Evolutionary conservation across 2,329 filamentous ascomycete species (phyloP).

Genomic region (Penicillium expansum): DNA sequence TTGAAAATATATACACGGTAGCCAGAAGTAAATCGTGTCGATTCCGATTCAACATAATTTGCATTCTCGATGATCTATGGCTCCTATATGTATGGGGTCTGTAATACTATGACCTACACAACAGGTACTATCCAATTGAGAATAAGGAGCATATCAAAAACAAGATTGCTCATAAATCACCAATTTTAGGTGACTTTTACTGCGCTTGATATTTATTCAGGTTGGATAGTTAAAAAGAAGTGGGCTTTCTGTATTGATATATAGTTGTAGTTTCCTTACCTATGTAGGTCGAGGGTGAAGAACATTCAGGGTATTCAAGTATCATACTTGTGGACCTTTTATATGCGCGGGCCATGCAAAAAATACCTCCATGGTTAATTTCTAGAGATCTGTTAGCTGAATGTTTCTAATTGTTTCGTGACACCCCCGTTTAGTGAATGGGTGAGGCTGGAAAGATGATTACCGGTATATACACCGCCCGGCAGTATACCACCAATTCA

Average conservation of each 20-base stretch:
- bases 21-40: not conserved
- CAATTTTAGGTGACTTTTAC: too few relatives aligned
- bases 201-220: not conserved
- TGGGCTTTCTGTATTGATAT: too few relatives aligned
- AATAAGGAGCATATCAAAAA: not conserved
- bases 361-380: not conserved
- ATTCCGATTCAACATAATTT: not conserved
- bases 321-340: too few relatives aligned
- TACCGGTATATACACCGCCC: not conserved
- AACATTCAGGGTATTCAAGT: not conserved
- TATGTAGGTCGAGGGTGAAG: not conserved
- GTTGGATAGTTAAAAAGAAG: not conserved
- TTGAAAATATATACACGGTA: too few relatives aligned
- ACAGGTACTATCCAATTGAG: not conserved
- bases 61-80: not conserved
- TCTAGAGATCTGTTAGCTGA: too few relatives aligned
- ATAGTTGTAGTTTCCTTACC: not conserved
- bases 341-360: too few relatives aligned
- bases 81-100: not conserved
- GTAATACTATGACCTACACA: not conserved
- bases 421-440: not conserved
- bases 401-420: not conserved
- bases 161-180: too few relatives aligned
- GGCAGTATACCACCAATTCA: constrained; percentile 12
- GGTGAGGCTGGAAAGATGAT: not conserved